Evolutionary conservation across 73 alveolate genomes (phyloP), one percentile per base, ranked within the genome.

Genomic region (Paramecium caudatum): DNA sequence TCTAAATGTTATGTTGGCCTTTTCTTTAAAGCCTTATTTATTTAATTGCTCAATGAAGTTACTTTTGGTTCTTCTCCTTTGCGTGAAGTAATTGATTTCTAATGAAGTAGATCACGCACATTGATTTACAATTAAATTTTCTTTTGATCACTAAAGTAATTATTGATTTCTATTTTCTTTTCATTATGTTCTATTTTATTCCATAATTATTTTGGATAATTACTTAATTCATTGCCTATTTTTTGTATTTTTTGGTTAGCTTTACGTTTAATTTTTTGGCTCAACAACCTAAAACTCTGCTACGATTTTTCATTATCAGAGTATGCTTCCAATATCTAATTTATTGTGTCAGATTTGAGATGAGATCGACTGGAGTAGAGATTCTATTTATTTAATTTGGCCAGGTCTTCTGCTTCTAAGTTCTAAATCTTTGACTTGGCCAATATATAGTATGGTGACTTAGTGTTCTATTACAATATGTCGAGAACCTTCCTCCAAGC

Each of bases 141-240:
- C 68, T 74, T 74, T 74, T 74, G 7, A 74, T 74, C 88, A 74
- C 88, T 74, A 74, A 74, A 74, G 15, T 74, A 74, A 74, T 74
- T 74, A 45, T 74, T 74, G 4, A 74, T 74, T 39, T 74, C 88
- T 19, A 74, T 74, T 27, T 74, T 74, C 45, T 74, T 74, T 19
- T 74, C 88, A 74, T 74, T 74, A 43, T 74, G 88, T 39, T 74
- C 88, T 17, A 37, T 74, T 36, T 65, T 65, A 65, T 65, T 65
- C 49, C 50, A 65, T 65, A 16, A 25, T 32, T 46, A 49, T 33
- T 65, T 25, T 65, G 27, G 49, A 65, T 74, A 43, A 3, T 74
- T 34, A 74, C 88, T 47, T 21, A 74, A 19, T 1, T 74, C 45
- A 74, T 74, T 74, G 21, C 88, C 88, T 74, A 74, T 74, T 74